Evolutionary conservation across 1,284 basidiomycete genomes (phyloP).

Genomic region (Sporisorium reilianum): DNA sequence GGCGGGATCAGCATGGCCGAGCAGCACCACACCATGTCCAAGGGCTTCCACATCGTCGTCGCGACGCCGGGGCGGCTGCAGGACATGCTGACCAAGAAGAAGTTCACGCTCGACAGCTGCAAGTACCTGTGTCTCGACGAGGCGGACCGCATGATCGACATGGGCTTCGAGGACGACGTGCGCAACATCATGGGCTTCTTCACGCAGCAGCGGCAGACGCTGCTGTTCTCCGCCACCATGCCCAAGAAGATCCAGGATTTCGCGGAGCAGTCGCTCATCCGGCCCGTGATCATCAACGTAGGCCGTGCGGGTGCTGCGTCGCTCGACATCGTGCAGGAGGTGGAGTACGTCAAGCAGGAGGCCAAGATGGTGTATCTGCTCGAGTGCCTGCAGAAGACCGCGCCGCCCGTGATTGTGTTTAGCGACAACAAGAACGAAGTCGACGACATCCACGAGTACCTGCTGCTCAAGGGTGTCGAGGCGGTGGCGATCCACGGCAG

Average conservation of each 20-base stretch:
- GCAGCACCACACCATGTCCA: constrained; percentile 87
- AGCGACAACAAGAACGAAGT: constrained; percentile 99
- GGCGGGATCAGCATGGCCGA: constrained; percentile 98
- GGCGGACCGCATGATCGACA: constrained; percentile 98
- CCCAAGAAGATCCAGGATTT: constrained; percentile 98
- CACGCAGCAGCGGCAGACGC: constrained; percentile 93
- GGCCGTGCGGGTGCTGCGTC: constrained; percentile 98
- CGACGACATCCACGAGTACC: constrained; percentile 98
- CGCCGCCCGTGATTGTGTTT: constrained; percentile 97
- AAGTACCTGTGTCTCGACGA: constrained; percentile 96
- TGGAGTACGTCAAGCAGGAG: constrained; percentile 99
- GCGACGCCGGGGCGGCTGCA: constrained; percentile 75
- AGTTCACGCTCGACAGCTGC: constrained; percentile 85
- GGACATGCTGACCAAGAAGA: constrained; percentile 83
- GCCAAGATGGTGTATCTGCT: constrained; percentile 99
- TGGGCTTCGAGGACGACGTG: constrained; percentile 98
- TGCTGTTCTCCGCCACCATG: constrained; percentile 99
- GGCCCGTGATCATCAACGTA: constrained; percentile 94
- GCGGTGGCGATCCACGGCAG: constrained; percentile 98
- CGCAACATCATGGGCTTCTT: constrained; percentile 98
- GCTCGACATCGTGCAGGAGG: constrained; percentile 94
- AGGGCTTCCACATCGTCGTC: constrained; percentile 94
- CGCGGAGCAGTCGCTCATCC: constrained; percentile 91
- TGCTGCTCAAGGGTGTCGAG: constrained; percentile 95
- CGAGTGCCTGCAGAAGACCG: constrained; percentile 97